These are phyloP conservation scores for Nyctanthes arbortristis DNA, from an alignment of 257 asterid species.

Conservation along the genomic window DNA sequence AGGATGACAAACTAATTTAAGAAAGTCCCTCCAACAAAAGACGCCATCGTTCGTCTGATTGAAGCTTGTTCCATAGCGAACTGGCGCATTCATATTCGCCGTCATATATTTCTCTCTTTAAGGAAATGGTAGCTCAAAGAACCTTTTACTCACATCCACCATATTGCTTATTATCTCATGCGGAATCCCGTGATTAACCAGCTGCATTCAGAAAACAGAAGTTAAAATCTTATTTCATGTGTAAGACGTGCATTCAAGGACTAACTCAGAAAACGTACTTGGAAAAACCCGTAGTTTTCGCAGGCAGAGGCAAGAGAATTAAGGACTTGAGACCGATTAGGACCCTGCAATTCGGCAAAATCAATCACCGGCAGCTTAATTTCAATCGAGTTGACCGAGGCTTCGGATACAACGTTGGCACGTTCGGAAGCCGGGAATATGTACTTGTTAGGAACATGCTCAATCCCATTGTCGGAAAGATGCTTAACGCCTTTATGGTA, in stretches of 20 bases:
- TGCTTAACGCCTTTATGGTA: slow-evolving; percentile 75
- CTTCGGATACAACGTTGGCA: slow-evolving; percentile 34
- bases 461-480: slow-evolving; percentile 65
- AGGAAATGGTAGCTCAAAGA: slow-evolving; percentile 63
- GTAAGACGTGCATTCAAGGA: too few relatives aligned
- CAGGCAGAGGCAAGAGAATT: slow-evolving; percentile 65
- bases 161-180: slow-evolving; percentile 44
- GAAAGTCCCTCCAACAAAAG: slow-evolving; percentile 89
- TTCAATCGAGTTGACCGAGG: not conserved
- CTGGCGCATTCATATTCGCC: slow-evolving; percentile 52
- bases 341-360: slow-evolving; percentile 62
- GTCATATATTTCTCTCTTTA: slow-evolving; percentile 91
- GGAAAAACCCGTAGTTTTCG: slow-evolving; percentile 78
- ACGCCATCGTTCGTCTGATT: slow-evolving; percentile 81
- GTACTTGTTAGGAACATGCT: slow-evolving; percentile 66
- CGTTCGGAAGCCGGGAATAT: slow-evolving; percentile 71
- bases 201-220: slow-evolving; percentile 32
- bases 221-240: too few relatives aligned
- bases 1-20: slow-evolving; percentile 72
- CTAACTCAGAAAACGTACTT: slow-evolving; percentile 37
- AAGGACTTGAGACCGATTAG: slow-evolving; percentile 53
- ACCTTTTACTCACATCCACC: slow-evolving; percentile 54
- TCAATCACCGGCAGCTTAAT: slow-evolving; percentile 73
- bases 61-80: slow-evolving; percentile 90
- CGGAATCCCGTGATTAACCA: slow-evolving; percentile 72